These are phyloP conservation scores for Hura crepitans DNA, from an alignment of 441 rosid genomes.

Conservation along the genomic window DNA sequence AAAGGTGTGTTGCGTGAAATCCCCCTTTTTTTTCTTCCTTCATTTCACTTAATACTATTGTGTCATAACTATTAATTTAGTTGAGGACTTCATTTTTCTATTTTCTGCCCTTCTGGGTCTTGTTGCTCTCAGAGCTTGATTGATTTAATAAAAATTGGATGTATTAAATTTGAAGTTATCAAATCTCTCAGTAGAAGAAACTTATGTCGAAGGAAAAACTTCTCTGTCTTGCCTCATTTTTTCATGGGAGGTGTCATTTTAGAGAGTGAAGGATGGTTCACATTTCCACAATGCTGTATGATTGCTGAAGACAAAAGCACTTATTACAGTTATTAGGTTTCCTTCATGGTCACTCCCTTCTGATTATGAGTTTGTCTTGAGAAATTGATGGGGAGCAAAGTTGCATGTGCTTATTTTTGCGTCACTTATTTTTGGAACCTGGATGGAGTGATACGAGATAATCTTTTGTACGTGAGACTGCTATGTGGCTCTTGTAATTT, in stretches of 20 bases:
- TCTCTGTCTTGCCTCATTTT: background rate
- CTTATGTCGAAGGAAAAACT: background rate
- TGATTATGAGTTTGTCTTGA: background rate
- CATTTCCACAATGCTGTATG: too few species aligned
- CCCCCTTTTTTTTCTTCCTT: background rate
- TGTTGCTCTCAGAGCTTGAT: background rate
- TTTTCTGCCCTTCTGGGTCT: background rate
- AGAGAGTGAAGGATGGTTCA: too few species aligned
- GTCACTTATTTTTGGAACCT: background rate
- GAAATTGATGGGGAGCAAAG: background rate
- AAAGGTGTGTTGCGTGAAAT: constrained; percentile 37
- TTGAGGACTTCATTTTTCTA: background rate
- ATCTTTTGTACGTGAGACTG: background rate
- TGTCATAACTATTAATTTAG: background rate
- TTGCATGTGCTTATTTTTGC: background rate
- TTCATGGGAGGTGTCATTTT: too few species aligned
- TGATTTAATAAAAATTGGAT: background rate
- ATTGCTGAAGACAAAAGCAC: background rate
- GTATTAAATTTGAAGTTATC: background rate
- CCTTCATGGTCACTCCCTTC: background rate
- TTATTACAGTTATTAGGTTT: background rate
- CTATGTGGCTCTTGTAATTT: background rate
- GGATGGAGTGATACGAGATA: background rate
- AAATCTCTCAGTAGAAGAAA: background rate
- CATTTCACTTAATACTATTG: background rate